Evolutionary conservation across 192 early-diverging fungal genomes (phyloP).

Genomic region (Fimicolochytrium jonesii): DNA sequence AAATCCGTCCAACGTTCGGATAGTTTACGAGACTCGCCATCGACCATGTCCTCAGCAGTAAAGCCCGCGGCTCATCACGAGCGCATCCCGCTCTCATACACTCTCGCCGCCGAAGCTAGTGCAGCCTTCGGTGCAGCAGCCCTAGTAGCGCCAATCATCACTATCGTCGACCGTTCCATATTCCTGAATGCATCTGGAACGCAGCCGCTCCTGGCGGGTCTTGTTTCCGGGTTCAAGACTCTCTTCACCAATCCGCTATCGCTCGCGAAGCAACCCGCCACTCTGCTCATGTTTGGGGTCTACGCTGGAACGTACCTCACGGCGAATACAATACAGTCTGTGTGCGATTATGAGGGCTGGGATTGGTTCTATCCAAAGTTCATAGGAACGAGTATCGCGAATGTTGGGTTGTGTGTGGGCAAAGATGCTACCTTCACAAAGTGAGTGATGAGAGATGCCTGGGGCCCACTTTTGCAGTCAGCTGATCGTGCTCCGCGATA

Average conservation of each 20-base stretch:
- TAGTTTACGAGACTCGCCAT: no score
- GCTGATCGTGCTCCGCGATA: background rate
- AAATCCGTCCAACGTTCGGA: no score
- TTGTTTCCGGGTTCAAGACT: conserved; percentile 23
- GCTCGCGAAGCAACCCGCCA: conserved; percentile 32
- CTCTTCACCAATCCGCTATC: conserved; percentile 26
- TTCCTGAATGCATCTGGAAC: conserved; percentile 39
- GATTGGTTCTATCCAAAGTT: conserved; percentile 38
- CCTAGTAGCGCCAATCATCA: conserved; percentile 32
- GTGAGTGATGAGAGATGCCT: background rate
- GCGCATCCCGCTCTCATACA: conserved; percentile 9
- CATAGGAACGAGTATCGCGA: conserved; percentile 32
- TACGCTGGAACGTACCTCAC: conserved; percentile 40
- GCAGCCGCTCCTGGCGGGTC: conserved; percentile 15
- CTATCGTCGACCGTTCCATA: conserved; percentile 46
- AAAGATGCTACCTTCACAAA: conserved; percentile 40
- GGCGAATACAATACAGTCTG: conserved; percentile 41
- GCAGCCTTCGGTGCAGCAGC: conserved; percentile 5
- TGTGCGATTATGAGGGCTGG: conserved; percentile 21
- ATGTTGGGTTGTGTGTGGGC: conserved; percentile 35
- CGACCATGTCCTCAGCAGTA: no score
- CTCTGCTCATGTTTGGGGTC: conserved; percentile 32
- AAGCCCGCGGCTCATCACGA: conserved; percentile 21
- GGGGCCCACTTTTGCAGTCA: background rate
- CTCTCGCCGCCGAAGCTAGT: conserved; percentile 8